A percentile compares a stretch with the other conserved stretches of the same genome.
Evolutionary conservation across 257 asterid genomes (phyloP).

Genomic region (Avicennia marina): DNA sequence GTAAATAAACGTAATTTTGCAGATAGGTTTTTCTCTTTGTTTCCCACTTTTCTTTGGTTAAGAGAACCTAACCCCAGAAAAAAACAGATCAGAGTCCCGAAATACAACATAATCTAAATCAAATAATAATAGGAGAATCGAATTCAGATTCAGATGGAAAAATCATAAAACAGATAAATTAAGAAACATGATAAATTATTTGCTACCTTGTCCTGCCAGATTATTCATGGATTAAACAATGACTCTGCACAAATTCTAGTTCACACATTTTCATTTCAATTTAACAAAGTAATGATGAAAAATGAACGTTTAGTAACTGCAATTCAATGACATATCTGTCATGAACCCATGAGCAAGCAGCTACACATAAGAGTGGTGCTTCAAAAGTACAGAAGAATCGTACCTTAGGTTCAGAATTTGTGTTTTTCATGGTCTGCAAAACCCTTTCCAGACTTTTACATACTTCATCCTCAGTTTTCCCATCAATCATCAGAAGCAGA

Average conservation of each 20-base stretch:
- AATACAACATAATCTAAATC: too few species aligned
- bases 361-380: background rate
- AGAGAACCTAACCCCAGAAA: background rate
- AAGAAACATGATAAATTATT: too few species aligned
- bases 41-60: background rate
- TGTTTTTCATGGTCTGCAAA: constrained; percentile 85
- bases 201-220: too few species aligned
- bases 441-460: constrained; percentile 86
- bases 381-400: background rate
- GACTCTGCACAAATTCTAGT: too few species aligned
- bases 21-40: constrained; percentile 1
- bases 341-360: too few species aligned
- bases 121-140: background rate
- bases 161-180: background rate
- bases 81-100: too few species aligned
- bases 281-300: too few species aligned
- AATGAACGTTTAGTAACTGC: too few species aligned
- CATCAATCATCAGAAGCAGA: constrained; percentile 88
- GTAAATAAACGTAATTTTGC: constrained; percentile 10
- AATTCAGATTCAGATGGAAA: background rate
- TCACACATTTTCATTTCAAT: too few species aligned
- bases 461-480: constrained; percentile 94
- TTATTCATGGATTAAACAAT: too few species aligned
- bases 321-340: background rate
- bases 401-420: constrained; percentile 90